A percentile compares a stretch with the other conserved stretches of the same genome.
Evolutionary conservation across 2,329 filamentous ascomycete genomes (phyloP).

Genomic region (Xylariaceae sp.): DNA sequence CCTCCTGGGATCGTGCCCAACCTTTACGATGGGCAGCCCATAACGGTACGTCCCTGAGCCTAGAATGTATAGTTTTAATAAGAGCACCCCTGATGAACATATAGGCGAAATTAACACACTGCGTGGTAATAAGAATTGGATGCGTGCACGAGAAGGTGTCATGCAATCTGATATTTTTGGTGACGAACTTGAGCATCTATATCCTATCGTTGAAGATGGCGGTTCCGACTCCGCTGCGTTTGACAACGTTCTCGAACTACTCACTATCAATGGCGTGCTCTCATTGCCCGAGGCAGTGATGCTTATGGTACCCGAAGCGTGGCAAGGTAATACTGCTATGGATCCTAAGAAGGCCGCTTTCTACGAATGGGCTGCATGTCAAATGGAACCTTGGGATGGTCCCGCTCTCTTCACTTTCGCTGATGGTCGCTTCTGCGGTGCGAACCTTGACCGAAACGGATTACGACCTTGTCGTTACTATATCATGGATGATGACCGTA

Average conservation of each 20-base stretch:
- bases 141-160: constrained; percentile 94
- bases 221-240: constrained; percentile 97
- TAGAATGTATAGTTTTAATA: constrained; percentile 7
- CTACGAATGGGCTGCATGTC: constrained; percentile 97
- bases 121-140: constrained; percentile 99
- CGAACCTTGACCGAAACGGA: constrained; percentile 94
- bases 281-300: constrained; percentile 96
- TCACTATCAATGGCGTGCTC: constrained; percentile 94
- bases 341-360: constrained; percentile 95
- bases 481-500: constrained; percentile 93
- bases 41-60: constrained; percentile 67
- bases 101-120: constrained; percentile 91
- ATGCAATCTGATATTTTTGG: constrained; percentile 93
- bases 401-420: constrained; percentile 97
- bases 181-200: constrained; percentile 87
- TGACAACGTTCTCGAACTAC: constrained; percentile 91
- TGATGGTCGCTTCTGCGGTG: constrained; percentile 94
- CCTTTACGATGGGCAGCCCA: constrained; percentile 95
- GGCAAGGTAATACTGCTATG: constrained; percentile 92
- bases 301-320: constrained; percentile 98
- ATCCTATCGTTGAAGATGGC: constrained; percentile 94
- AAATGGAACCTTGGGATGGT: constrained; percentile 99
- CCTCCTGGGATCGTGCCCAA: constrained; percentile 97
- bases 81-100: constrained; percentile 12
- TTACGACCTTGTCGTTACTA: constrained; percentile 96